These are phyloP conservation scores for Diplodia mutila DNA, from an alignment of 2,329 filamentous ascomycete species.

Conservation along the genomic window DNA sequence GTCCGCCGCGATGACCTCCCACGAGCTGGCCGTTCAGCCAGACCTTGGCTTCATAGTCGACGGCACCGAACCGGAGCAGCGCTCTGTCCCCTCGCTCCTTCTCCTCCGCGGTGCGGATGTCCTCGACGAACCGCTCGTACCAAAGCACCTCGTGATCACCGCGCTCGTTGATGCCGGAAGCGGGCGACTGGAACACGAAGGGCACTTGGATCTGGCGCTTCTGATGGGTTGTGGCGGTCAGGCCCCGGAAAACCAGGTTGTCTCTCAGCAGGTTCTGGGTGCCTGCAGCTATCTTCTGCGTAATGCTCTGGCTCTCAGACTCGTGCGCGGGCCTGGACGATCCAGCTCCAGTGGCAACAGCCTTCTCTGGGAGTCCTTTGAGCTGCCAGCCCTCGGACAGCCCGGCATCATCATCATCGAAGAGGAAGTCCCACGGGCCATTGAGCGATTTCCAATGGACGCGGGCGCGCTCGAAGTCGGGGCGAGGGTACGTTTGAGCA, in stretches of 20 bases:
- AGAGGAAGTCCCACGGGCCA: slow-evolving; percentile 66
- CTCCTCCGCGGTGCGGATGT: slow-evolving; percentile 53
- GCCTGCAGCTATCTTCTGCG: slow-evolving; percentile 55
- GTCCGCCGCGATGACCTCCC: slow-evolving; percentile 61
- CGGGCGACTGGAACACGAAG: slow-evolving; percentile 67
- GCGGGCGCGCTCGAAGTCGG: slow-evolving; percentile 63
- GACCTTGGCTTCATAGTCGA: slow-evolving; percentile 63
- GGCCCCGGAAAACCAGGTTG: slow-evolving; percentile 45
- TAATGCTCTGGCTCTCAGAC: slow-evolving; percentile 43
- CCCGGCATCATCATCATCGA: slow-evolving; percentile 67
- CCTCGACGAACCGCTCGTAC: slow-evolving; percentile 61
- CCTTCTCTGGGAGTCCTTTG: slow-evolving; percentile 52
- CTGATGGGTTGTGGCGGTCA: slow-evolving; percentile 39
- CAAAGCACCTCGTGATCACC: slow-evolving; percentile 69
- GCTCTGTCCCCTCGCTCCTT: slow-evolving; percentile 47
- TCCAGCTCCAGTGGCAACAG: slow-evolving; percentile 34
- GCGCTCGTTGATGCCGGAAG: slow-evolving; percentile 64
- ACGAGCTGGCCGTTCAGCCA: slow-evolving; percentile 60
- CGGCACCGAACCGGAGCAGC: slow-evolving; percentile 62
- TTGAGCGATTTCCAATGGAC: slow-evolving; percentile 65
- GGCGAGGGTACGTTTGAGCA: slow-evolving; percentile 59
- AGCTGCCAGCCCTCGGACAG: slow-evolving; percentile 58
- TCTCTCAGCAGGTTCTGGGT: slow-evolving; percentile 54
- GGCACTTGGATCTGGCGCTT: slow-evolving; percentile 64
- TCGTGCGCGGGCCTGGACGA: slow-evolving; percentile 28